A percentile compares a stretch with the other conserved stretches of the same genome.
Conservation (phyloP, 768 basidiomycete genomes). For the Psilocybe azurescens region DNA sequence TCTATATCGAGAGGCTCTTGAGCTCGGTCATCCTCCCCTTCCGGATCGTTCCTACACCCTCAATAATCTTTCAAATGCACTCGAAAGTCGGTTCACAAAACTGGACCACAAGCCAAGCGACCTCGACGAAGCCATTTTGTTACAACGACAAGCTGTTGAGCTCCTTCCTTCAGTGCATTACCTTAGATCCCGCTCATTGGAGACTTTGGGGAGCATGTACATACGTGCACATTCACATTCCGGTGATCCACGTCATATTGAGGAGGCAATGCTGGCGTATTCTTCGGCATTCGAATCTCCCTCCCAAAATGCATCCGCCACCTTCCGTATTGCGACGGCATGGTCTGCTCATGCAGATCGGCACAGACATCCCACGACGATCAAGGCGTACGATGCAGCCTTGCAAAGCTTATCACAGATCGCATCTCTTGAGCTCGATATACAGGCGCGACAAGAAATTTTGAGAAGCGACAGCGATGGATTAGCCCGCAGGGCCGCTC, state of each 20-base stretch:
- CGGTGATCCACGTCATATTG: not conserved
- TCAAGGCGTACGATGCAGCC: conserved; percentile 15
- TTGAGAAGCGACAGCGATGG: not conserved
- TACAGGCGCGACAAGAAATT: conserved; percentile 11
- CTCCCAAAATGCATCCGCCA: not conserved
- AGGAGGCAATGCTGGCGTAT: not conserved
- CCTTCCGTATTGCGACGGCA: not conserved
- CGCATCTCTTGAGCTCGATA: conserved; percentile 8
- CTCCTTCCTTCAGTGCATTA: not conserved
- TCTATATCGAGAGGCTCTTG: too few relatives aligned
- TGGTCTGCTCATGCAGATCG: not conserved
- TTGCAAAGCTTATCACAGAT: conserved; percentile 8
- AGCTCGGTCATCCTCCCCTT: not conserved
- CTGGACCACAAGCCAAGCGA: not conserved
- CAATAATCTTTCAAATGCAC: conserved; percentile 12
- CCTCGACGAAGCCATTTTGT: conserved; percentile 6
- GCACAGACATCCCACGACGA: conserved; percentile 1
- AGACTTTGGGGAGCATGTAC: too few relatives aligned
- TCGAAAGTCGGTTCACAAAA: conserved; percentile 3
- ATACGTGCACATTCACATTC: not conserved
- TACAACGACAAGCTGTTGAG: conserved; percentile 5
- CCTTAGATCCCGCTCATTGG: too few relatives aligned
- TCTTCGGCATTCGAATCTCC: not conserved
- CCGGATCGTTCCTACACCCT: not conserved
- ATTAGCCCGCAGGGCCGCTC: not conserved